phyloP scores from a whole-genome alignment of 2,329 filamentous ascomycete genomes.

The Colletotrichum tofieldiae region DNA sequence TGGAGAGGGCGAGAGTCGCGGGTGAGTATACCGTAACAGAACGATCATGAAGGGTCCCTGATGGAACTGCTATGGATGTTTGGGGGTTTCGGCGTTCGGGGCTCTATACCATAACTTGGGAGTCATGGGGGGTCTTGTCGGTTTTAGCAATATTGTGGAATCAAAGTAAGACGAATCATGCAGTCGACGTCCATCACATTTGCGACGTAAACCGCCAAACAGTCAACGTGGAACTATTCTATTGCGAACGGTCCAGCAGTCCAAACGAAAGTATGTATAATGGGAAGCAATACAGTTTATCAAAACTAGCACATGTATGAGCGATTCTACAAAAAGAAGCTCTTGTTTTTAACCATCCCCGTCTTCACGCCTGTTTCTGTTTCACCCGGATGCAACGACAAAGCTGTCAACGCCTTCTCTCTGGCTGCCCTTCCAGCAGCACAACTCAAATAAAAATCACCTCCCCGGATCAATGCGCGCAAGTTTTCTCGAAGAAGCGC shows the following conservation, averaged over 20 bases:
- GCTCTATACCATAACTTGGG: conserved; percentile 23
- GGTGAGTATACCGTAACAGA: conserved; percentile 71
- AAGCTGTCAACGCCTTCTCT: conserved; percentile 40
- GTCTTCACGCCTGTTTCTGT: conserved; percentile 7
- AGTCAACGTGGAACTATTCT: neutral
- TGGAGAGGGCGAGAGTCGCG: conserved; percentile 75
- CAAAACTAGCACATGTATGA: conserved; percentile 26
- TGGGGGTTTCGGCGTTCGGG: conserved; percentile 27
- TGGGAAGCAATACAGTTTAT: conserved; percentile 17
- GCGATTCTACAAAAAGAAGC: conserved; percentile 35
- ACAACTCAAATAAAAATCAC: conserved; percentile 34
- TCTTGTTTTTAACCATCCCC: conserved; percentile 39
- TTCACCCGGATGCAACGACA: conserved; percentile 32
- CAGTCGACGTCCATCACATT: neutral
- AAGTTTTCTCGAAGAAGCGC: conserved; percentile 12
- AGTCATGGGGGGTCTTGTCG: neutral
- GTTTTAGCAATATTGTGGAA: neutral
- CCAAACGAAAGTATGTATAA: conserved; percentile 39
- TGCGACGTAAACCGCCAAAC: neutral
- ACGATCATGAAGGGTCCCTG: conserved; percentile 36
- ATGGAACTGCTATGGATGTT: no score
- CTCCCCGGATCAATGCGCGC: neutral
- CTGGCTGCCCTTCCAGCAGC: conserved; percentile 38
- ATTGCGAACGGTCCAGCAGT: neutral
- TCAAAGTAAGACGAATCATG: neutral